Conservation (phyloP, 768 basidiomycete genomes). For the Scleroderma citrinum region DNA sequence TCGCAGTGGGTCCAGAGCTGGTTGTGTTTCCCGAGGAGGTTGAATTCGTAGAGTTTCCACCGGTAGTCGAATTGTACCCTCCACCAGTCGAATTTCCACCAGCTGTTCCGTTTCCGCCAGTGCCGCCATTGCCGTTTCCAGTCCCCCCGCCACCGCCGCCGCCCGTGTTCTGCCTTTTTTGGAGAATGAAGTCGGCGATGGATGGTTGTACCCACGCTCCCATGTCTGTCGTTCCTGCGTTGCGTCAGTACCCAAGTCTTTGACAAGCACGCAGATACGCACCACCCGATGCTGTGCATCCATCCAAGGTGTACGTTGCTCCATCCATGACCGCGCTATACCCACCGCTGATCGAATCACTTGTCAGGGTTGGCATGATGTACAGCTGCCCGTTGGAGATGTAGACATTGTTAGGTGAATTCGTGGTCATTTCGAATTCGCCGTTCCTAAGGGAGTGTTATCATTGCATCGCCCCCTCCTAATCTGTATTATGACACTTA, state of each 20-base stretch:
- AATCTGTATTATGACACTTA: constrained; percentile 10
- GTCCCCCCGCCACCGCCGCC: constrained; percentile 1
- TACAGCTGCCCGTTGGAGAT: constrained; percentile 46
- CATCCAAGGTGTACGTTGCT: constrained; percentile 30
- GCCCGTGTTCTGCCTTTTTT: constrained; percentile 19
- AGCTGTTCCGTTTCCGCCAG: not conserved
- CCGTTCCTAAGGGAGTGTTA: constrained; percentile 31
- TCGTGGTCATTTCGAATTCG: constrained; percentile 54
- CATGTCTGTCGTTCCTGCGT: constrained; percentile 10
- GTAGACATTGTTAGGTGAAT: constrained; percentile 34
- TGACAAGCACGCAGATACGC: not conserved
- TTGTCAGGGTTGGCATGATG: constrained; percentile 55
- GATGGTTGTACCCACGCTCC: constrained; percentile 19
- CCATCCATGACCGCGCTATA: constrained; percentile 36
- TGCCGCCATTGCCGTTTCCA: not conserved
- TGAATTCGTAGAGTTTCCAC: constrained; percentile 12
- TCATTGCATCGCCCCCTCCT: not conserved
- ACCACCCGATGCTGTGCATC: constrained; percentile 25
- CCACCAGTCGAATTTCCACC: constrained; percentile 9
- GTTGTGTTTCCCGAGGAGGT: constrained; percentile 5
- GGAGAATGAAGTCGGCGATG: constrained; percentile 2
- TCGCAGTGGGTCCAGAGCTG: constrained; percentile 17
- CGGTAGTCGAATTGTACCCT: constrained; percentile 3
- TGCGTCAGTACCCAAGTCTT: not conserved
- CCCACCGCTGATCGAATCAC: constrained; percentile 37